These are phyloP conservation scores for Fulvia fulva DNA, from an alignment of 2,329 filamentous ascomycete genomes.

Conservation along the genomic window DNA sequence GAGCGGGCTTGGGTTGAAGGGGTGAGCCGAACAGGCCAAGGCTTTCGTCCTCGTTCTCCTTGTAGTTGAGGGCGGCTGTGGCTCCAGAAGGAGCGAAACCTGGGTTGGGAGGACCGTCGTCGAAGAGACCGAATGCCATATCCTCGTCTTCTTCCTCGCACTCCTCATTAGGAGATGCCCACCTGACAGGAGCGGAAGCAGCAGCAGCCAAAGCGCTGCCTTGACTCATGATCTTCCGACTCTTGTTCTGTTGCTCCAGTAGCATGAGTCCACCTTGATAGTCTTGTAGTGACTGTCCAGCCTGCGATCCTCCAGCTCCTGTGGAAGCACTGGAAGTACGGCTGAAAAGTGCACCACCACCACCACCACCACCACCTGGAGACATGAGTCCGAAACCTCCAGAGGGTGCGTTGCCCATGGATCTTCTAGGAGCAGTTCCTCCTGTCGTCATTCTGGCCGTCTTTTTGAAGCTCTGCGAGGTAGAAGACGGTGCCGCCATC, in stretches of 20 bases:
- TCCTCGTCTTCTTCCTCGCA: conserved; percentile 16
- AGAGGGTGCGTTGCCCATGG: no score
- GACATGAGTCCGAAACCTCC: no score
- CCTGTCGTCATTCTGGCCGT: no score
- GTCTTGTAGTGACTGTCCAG: background rate
- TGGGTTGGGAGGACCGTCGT: conserved; percentile 3
- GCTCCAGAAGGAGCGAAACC: background rate
- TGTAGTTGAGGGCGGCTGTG: no score
- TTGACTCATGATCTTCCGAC: background rate
- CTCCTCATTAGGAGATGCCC: background rate
- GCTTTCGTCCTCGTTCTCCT: no score
- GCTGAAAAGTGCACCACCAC: background rate
- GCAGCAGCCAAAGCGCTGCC: background rate
- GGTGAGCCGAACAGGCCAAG: no score
- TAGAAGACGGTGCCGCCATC: no score
- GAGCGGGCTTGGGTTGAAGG: no score
- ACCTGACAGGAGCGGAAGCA: background rate
- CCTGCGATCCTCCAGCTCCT: background rate
- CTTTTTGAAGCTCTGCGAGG: background rate
- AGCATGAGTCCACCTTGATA: no score
- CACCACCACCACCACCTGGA: no score
- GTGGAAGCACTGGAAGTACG: no score
- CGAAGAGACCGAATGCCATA: conserved; percentile 21
- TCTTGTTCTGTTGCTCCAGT: background rate
- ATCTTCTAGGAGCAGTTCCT: no score